phyloP scores from a whole-genome alignment of 2,329 filamentous ascomycete species.

The Alternaria alternata region DNA sequence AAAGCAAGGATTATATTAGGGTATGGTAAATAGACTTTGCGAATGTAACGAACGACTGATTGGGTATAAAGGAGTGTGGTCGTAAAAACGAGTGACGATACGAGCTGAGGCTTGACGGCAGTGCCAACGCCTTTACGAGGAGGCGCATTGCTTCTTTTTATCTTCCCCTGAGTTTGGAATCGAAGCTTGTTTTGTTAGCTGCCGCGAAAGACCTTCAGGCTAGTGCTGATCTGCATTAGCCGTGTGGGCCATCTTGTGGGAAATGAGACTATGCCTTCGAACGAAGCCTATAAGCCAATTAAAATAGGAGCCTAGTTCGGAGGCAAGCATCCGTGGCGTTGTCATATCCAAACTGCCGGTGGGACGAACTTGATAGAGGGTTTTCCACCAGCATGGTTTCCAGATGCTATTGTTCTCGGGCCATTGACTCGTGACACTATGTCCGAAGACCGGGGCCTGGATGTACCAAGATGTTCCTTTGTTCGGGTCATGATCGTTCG shows the following conservation, averaged over 20 bases:
- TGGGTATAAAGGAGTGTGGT: constrained; percentile 12
- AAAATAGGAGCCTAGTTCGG: neutral
- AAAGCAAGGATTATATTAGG: constrained; percentile 10
- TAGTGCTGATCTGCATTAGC: constrained; percentile 14
- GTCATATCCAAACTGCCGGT: neutral
- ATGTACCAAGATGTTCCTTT: neutral
- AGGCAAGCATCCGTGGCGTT: neutral
- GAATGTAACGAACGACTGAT: constrained; percentile 8
- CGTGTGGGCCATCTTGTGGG: neutral
- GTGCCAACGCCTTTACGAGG: constrained; percentile 11
- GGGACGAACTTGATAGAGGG: neutral
- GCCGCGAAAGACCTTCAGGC: constrained; percentile 1
- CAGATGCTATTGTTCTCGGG: neutral
- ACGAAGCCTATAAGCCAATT: neutral
- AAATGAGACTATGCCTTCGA: constrained; percentile 9
- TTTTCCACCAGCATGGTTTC: neutral
- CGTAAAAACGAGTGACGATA: constrained; percentile 6
- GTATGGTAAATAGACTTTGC: neutral
- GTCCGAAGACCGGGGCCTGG: neutral
- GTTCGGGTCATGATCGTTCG: neutral
- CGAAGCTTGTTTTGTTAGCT: constrained; percentile 19
- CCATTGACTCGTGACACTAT: neutral
- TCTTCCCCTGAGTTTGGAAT: constrained; percentile 16
- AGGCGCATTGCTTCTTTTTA: constrained; percentile 10
- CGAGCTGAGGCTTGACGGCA: constrained; percentile 2